Evolutionary conservation across 2,329 filamentous ascomycete genomes (phyloP).

Genomic region (Alternaria dauci): DNA sequence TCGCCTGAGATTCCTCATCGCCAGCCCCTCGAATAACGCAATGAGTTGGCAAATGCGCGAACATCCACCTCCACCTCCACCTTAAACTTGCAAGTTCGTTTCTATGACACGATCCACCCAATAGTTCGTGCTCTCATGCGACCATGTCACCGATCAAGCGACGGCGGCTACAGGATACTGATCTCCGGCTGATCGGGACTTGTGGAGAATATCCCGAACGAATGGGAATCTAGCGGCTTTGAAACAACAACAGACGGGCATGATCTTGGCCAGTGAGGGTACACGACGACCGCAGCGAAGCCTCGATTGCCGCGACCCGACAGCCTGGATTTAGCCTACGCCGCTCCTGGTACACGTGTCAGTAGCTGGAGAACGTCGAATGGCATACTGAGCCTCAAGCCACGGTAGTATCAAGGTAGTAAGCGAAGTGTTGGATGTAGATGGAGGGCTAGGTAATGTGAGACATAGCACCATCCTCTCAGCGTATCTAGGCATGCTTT

Average conservation of each 20-base stretch:
- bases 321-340: slow-evolving; percentile 13
- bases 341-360: slow-evolving; percentile 29
- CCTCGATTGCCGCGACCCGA: slow-evolving; percentile 27
- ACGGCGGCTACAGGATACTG: slow-evolving; percentile 27
- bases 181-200: slow-evolving; percentile 16
- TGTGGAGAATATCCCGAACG: slow-evolving; percentile 17
- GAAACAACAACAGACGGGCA: slow-evolving; percentile 17
- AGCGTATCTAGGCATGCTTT: neutral
- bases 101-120: slow-evolving; percentile 3
- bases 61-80: neutral
- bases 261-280: slow-evolving; percentile 22
- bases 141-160: slow-evolving; percentile 14
- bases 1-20: slow-evolving; percentile 1
- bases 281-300: slow-evolving; percentile 5
- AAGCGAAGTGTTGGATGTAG: slow-evolving; percentile 17
- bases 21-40: neutral
- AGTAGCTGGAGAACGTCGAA: slow-evolving; percentile 18
- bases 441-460: neutral
- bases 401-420: slow-evolving; percentile 20
- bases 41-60: neutral
- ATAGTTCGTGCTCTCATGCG: slow-evolving; percentile 1
- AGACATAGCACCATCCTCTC: neutral
- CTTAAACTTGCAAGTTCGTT: neutral
- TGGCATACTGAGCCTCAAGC: slow-evolving; percentile 17
- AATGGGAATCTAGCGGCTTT: slow-evolving; percentile 23